phyloP scores from a whole-genome alignment of 2,329 filamentous ascomycete species.

The Aspergillus fijiensis region DNA sequence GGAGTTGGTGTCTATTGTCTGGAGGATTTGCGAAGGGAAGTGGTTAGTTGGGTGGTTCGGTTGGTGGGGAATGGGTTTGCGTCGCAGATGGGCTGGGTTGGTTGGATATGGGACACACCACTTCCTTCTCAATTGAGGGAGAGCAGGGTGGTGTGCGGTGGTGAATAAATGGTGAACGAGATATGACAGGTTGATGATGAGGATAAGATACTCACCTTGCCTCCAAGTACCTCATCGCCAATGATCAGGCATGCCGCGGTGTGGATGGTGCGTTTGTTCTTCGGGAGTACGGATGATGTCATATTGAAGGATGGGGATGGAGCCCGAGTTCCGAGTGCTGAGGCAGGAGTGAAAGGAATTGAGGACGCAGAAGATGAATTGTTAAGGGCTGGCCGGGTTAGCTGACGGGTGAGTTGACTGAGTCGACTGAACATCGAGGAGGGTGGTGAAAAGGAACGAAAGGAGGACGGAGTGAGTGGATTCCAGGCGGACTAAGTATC shows the following conservation, averaged over 20 bases:
- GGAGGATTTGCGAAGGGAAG: background rate
- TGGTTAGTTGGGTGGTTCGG: background rate
- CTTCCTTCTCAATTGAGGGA: background rate
- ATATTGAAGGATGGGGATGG: constrained; percentile 30
- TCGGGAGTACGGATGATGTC: constrained; percentile 44
- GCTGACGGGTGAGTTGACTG: constrained; percentile 69
- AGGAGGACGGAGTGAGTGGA: constrained; percentile 3
- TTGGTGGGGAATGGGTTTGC: background rate
- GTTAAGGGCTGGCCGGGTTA: constrained; percentile 63
- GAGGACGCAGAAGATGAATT: constrained; percentile 37
- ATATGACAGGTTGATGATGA: too few species aligned
- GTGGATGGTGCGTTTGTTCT: constrained; percentile 63
- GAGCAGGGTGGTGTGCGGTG: too few species aligned
- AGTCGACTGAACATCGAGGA: constrained; percentile 71
- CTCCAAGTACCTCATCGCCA: constrained; percentile 92
- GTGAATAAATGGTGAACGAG: too few species aligned
- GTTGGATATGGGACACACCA: too few species aligned
- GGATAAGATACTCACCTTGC: constrained; percentile 65
- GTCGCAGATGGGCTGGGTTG: background rate
- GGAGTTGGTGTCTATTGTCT: constrained; percentile 68
- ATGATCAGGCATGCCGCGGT: constrained; percentile 93
- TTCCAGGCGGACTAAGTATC: constrained; percentile 4
- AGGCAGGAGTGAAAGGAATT: constrained; percentile 12
- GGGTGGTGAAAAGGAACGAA: background rate
- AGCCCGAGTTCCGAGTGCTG: constrained; percentile 3